These are phyloP conservation scores for Tremella yokohamensis DNA, from an alignment of 768 basidiomycete species.

Conservation along the genomic window DNA sequence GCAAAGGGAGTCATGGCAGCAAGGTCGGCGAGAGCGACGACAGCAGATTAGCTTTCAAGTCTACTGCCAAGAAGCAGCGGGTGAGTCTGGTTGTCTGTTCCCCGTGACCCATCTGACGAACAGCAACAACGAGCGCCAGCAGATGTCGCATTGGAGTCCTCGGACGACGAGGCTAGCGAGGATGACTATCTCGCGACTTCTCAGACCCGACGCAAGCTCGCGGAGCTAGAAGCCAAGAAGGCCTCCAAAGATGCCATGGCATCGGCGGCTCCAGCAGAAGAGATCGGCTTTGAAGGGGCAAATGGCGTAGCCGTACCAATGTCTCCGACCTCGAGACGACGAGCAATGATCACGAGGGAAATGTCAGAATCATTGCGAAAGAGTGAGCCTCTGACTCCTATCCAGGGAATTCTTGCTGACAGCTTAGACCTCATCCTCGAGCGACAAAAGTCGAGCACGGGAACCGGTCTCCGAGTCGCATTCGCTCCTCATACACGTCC, in stretches of 20 bases:
- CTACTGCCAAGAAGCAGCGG: not conserved
- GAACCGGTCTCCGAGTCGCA: not conserved
- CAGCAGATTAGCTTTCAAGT: not conserved
- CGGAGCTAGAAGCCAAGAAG: constrained; percentile 32
- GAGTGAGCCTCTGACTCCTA: constrained; percentile 28
- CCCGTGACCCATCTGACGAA: not conserved
- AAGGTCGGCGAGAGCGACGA: constrained; percentile 5
- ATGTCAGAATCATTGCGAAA: constrained; percentile 41
- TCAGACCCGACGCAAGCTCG: constrained; percentile 32
- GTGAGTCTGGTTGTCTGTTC: not conserved
- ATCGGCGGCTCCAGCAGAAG: not conserved
- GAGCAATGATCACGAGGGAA: constrained; percentile 42
- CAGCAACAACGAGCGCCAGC: constrained; percentile 15
- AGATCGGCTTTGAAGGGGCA: constrained; percentile 7
- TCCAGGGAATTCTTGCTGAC: not conserved
- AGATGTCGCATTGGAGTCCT: constrained; percentile 28
- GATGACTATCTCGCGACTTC: constrained; percentile 38
- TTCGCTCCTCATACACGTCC: constrained; percentile 17
- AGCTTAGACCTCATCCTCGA: constrained; percentile 42
- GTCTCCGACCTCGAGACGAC: constrained; percentile 36
- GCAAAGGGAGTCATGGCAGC: not conserved
- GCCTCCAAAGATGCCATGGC: constrained; percentile 17
- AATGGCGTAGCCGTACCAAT: constrained; percentile 28
- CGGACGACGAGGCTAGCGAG: constrained; percentile 31
- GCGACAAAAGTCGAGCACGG: constrained; percentile 34